A percentile compares a stretch with the other conserved stretches of the same genome.
phyloP scores from a whole-genome alignment of 2,329 filamentous ascomycete species.

The Pseudonectria foliicola region DNA sequence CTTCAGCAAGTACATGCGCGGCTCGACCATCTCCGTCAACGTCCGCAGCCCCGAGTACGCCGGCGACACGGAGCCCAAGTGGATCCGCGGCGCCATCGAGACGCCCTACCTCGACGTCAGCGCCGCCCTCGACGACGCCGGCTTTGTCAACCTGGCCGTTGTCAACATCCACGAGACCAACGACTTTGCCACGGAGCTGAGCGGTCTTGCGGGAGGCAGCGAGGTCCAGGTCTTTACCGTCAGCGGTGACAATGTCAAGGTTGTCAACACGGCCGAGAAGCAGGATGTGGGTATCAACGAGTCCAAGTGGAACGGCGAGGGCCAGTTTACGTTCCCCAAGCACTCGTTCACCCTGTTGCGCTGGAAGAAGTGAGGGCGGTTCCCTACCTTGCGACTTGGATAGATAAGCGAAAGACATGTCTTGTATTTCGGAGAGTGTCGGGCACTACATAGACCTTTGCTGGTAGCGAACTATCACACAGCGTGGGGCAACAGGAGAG shows the following conservation, averaged over 20 bases:
- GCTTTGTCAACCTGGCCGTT: slow-evolving; percentile 59
- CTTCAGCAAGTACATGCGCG: slow-evolving; percentile 55
- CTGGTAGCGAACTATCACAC: too few relatives aligned
- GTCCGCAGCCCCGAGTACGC: slow-evolving; percentile 57
- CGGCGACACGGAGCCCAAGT: slow-evolving; percentile 58
- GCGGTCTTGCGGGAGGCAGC: slow-evolving; percentile 40
- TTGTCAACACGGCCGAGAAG: slow-evolving; percentile 55
- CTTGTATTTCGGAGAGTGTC: too few relatives aligned
- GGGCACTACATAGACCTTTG: too few relatives aligned
- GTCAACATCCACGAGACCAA: slow-evolving; percentile 62
- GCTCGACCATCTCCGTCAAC: slow-evolving; percentile 59
- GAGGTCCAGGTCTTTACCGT: slow-evolving; percentile 57
- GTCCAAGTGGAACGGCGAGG: slow-evolving; percentile 54
- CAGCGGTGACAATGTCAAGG: slow-evolving; percentile 33
- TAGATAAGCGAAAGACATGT: too few relatives aligned
- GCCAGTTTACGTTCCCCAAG: slow-evolving; percentile 58
- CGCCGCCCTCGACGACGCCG: slow-evolving; percentile 49
- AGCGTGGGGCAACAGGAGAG: too few relatives aligned
- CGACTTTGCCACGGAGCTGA: slow-evolving; percentile 52
- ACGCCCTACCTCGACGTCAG: slow-evolving; percentile 66
- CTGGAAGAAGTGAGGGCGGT: slow-evolving; percentile 39
- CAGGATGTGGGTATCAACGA: slow-evolving; percentile 47
- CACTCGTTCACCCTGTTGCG: slow-evolving; percentile 63
- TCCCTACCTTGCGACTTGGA: too few relatives aligned
- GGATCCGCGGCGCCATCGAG: slow-evolving; percentile 58